Base-by-base conservation (phyloP, 495 filamentous ascomycete species). In the Pyronema domesticum region DNA sequence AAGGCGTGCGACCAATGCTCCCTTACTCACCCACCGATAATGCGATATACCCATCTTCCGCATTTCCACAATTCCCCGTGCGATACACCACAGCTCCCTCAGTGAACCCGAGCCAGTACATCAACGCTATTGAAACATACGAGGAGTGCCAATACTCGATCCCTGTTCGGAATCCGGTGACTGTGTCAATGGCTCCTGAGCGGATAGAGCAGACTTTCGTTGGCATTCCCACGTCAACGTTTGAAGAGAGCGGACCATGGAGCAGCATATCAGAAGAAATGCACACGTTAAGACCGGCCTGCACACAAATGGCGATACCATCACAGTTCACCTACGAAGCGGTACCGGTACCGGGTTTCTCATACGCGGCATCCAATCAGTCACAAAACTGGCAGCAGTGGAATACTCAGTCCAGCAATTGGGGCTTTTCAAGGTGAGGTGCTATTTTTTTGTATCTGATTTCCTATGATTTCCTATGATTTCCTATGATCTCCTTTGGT, bases 341-440 rank as follows among this genome's bases (percentile, higher is more conserved):
- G 23, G 23, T 30, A 30, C 23, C 23, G 23, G 23, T 30, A 30
- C 23, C 23, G 5, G 5, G 23, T 30, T 30, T 30, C 23, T 30
- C 23, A 30, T 30, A 30, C 5, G 23, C 23, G 23, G 23, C 23
- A 30, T 30, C 23, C 1, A 30, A 30, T 30, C 23, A 30, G 23
- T 30, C 23, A 30, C 23, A 30, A 30, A 30, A 30, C 19, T 65
- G 62, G 62, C 62, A 61, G 7, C 51, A 49, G 11, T 48, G 58
- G 39, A 65, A 56, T 37, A 62, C 53, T 55, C 62, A 65, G 48
- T 36, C 56, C 51, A 55, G 62, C 8, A 58, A 65, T 30, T 30
- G 23, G 37, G 46, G 51, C 19, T 65, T 65, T 61, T 58, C 61
- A 54, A 64, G 61, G 61, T 64, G 46, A 60, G 58, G 39, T 19